Conservation (phyloP, 306 rosid genomes). For the Mimosa bimucronata region DNA sequence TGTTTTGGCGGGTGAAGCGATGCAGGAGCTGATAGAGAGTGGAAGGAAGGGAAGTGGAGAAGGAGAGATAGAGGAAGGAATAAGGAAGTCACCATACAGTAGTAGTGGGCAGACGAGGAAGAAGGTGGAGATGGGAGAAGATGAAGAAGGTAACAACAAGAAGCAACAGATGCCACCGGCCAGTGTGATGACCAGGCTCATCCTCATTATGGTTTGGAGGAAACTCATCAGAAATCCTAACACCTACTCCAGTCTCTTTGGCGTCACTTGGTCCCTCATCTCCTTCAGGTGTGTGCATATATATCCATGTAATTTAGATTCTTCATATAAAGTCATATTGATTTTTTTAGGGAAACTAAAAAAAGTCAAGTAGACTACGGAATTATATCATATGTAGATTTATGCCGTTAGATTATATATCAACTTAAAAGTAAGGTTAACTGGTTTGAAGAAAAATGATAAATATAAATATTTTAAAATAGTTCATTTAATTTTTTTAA, state of each 20-base stretch:
- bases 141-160: conserved; percentile 37
- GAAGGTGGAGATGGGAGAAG: conserved; percentile 48
- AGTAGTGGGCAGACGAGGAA: conserved; percentile 24
- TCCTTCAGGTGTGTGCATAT: conserved; percentile 31
- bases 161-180: conserved; percentile 68
- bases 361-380: no score
- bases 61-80: conserved; percentile 49
- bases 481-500: no score
- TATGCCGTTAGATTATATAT: no score
- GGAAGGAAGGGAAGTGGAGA: conserved; percentile 40
- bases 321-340: no score
- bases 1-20: conserved; percentile 12
- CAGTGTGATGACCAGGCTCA: conserved; percentile 69
- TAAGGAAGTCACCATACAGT: conserved; percentile 48
- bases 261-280: conserved; percentile 76
- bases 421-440: no score
- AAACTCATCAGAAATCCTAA: conserved; percentile 82
- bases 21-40: conserved; percentile 44
- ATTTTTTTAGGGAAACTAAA: no score
- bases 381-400: no score
- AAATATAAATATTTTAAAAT: no score
- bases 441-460: no score
- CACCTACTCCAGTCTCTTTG: conserved; percentile 63
- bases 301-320: no score
- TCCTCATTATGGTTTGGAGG: conserved; percentile 77